A percentile compares a stretch with the other conserved stretches of the same genome.
These are phyloP conservation scores for Echeveria elegans DNA, from an alignment of 164 flowering plant species.

Conservation along the genomic window DNA sequence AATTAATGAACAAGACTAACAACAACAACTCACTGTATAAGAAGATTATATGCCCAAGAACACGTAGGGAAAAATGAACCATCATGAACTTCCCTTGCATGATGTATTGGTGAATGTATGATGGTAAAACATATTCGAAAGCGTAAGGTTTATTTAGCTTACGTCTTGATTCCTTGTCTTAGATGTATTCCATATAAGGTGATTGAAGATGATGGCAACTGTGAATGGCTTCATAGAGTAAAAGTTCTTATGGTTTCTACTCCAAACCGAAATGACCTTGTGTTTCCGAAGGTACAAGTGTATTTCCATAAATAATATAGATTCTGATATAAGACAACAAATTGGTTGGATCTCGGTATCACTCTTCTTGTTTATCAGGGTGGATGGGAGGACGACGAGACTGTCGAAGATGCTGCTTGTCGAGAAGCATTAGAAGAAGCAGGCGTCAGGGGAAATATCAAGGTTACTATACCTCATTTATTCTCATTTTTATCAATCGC, in stretches of 20 bases:
- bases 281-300: conserved; percentile 75
- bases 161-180: neutral
- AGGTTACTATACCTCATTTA: conserved; percentile 29
- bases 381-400: conserved; percentile 89
- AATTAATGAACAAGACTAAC: neutral
- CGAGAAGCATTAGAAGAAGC: conserved; percentile 88
- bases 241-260: conserved; percentile 74
- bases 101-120: neutral
- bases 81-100: neutral
- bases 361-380: conserved; percentile 32
- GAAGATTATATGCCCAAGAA: neutral
- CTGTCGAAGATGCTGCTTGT: conserved; percentile 57
- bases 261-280: conserved; percentile 62
- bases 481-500: neutral
- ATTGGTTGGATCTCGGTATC: neutral
- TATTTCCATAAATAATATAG: conserved; percentile 40
- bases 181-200: conserved; percentile 73
- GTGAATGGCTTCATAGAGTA: conserved; percentile 19
- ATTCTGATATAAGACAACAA: conserved; percentile 57
- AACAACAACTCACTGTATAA: neutral
- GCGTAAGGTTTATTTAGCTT: neutral
- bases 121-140: neutral
- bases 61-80: too few species aligned
- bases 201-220: conserved; percentile 20
- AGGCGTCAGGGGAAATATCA: conserved; percentile 57